Evolutionary conservation across 2,329 filamentous ascomycete species (phyloP), one percentile per base, ranked within the genome.

Genomic region (Fusarium sp.): DNA sequence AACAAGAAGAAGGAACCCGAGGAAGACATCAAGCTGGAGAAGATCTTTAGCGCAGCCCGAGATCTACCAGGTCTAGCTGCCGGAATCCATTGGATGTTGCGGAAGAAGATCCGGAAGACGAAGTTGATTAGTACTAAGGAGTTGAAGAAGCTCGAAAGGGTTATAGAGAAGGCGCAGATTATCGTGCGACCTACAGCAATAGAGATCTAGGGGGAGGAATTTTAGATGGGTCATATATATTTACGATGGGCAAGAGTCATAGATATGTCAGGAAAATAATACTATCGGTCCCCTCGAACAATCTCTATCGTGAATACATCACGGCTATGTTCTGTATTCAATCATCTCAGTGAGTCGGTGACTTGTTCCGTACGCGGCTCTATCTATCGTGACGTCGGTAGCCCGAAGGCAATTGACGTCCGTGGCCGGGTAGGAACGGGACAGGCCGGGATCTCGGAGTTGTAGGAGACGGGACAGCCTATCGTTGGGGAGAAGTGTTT

Each of bases 51-150:
- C 20, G 87, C 87, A 13, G 87, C 88, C 1, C 87, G 87, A 61
- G 88, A 89, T 34, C 85, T 88, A 4, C 88, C 90, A 1, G 87
- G 91, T 61, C 86, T 98, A 67, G 88, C 91, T 7, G 88, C 88
- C 59, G 92, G 93, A 1, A 76, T 98, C 70, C 90, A 92, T 66
- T 97, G 91, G 79, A 96, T 97, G 76, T 76, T 98, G 55, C 88
- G 89, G 75, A 94, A 92, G 77, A 87, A 91, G 46, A 86, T 98
- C 18, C 84, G 87, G 7, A 92, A 90, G 77, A 91, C 90, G 5
- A 77, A 87, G 74, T 79, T 89, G 69, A 78, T 86, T 45, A 80
- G 81, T 16, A 80, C 82, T 8, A 86, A 84, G 67, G 82, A 87
- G 57, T 80, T 79, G 57, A 83, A 80, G 68, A 82, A 79, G 64